A percentile compares a stretch with the other conserved stretches of the same genome.
Evolutionary conservation across 2,329 filamentous ascomycete genomes (phyloP).

Genomic region (Cladosporium sp.): DNA sequence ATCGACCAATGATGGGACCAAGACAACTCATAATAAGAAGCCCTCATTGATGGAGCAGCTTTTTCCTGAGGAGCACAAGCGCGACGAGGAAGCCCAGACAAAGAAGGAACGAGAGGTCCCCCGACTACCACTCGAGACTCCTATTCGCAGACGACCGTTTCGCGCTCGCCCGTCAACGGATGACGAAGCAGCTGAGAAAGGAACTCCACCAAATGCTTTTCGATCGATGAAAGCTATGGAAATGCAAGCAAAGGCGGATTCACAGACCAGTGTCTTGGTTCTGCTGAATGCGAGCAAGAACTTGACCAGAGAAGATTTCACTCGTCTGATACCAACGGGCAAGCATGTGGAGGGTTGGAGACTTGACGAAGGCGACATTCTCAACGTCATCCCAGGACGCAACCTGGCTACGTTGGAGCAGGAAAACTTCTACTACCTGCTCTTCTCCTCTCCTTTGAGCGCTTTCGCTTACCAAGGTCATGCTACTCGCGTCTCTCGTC

Average conservation of each 20-base stretch:
- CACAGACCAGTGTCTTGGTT: conserved; percentile 46
- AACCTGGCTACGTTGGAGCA: conserved; percentile 61
- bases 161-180: no score
- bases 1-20: neutral
- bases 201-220: neutral
- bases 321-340: conserved; percentile 59
- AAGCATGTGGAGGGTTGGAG: conserved; percentile 64
- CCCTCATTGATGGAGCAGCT: conserved; percentile 46
- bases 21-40: conserved; percentile 18
- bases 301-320: conserved; percentile 66
- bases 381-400: conserved; percentile 58
- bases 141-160: neutral
- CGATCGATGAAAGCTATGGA: neutral
- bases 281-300: conserved; percentile 56
- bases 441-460: conserved; percentile 59
- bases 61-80: conserved; percentile 50
- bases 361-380: conserved; percentile 50
- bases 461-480: conserved; percentile 60
- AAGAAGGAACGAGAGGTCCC: conserved; percentile 30
- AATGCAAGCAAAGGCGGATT: conserved; percentile 14
- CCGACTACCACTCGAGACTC: conserved; percentile 27
- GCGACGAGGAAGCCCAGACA: conserved; percentile 19
- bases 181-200: no score
- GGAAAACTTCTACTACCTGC: conserved; percentile 62
- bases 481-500: conserved; percentile 47